These are phyloP conservation scores for Grifola frondosa DNA, from an alignment of 1,284 basidiomycete species.

Conservation along the genomic window DNA sequence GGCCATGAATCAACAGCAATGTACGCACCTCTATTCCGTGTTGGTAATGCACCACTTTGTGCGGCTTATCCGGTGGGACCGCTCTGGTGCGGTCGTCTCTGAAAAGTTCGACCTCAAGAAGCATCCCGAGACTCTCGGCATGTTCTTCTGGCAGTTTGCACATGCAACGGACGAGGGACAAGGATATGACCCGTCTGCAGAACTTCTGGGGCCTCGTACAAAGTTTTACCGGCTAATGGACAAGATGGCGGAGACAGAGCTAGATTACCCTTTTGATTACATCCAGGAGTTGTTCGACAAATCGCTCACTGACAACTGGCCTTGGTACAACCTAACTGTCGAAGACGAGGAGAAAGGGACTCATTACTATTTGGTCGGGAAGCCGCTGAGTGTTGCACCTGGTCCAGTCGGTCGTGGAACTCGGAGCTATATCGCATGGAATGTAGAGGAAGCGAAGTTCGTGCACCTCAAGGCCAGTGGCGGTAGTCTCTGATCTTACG, in stretches of 20 bases:
- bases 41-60: conserved; percentile 6
- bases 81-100: conserved; percentile 13
- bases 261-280: conserved; percentile 6
- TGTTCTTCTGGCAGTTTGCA: conserved; percentile 14
- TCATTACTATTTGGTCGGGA: conserved; percentile 7
- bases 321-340: conserved; percentile 5
- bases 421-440: conserved; percentile 7
- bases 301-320: conserved; percentile 1
- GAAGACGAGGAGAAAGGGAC: no score
- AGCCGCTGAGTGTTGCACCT: not conserved
- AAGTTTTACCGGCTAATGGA: conserved; percentile 6
- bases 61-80: conserved; percentile 18
- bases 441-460: conserved; percentile 1
- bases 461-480: conserved; percentile 11
- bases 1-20: no score
- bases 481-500: not conserved
- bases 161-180: not conserved
- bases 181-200: conserved; percentile 12
- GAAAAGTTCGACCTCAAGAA: conserved; percentile 8
- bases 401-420: conserved; percentile 6
- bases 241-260: not conserved
- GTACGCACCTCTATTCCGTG: conserved; percentile 7
- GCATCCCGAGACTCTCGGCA: conserved; percentile 7
- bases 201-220: not conserved
- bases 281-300: conserved; percentile 6